Percentiles rank a stretch among this genome's conserved stretches.
Conservation (phyloP, 139 green algal genomes). For the Volvox reticuliferus region DNA sequence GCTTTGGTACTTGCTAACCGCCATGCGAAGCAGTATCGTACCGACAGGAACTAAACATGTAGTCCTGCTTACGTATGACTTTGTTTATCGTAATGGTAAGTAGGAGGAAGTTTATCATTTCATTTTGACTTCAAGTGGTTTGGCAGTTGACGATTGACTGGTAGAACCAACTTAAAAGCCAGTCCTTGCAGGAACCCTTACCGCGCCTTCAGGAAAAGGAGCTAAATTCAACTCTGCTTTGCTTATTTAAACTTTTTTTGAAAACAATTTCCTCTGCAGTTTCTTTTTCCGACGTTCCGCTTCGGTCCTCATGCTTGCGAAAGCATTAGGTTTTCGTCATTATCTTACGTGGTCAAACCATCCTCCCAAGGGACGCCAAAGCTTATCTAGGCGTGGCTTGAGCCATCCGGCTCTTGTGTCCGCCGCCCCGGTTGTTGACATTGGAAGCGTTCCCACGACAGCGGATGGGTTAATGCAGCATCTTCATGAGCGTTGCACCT, state of each 20-base stretch:
- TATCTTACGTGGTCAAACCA: background rate
- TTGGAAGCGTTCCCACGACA: background rate
- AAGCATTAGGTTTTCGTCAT: background rate
- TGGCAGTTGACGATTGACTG: too few species aligned
- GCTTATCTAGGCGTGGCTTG: background rate
- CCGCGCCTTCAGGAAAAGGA: too few species aligned
- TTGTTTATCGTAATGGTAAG: too few species aligned
- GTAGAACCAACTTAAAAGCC: too few species aligned
- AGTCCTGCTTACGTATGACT: too few species aligned
- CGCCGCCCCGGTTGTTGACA: background rate
- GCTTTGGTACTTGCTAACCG: too few species aligned
- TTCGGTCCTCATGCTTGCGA: background rate
- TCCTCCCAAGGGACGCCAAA: background rate
- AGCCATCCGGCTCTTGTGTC: background rate
- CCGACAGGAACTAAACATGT: too few species aligned
- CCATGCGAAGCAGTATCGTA: too few species aligned
- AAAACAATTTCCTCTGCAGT: background rate
- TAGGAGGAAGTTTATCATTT: too few species aligned
- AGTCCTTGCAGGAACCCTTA: too few species aligned
- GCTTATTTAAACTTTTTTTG: background rate
- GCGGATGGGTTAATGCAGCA: background rate
- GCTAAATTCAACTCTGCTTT: background rate
- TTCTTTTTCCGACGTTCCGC: background rate
- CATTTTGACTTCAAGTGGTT: too few species aligned
- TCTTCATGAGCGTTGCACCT: constrained; percentile 31